Percentiles rank a stretch among this genome's conserved stretches.
Conservation (phyloP, 352 stramenopile genomes). For the Aphanomyces stellatus region DNA sequence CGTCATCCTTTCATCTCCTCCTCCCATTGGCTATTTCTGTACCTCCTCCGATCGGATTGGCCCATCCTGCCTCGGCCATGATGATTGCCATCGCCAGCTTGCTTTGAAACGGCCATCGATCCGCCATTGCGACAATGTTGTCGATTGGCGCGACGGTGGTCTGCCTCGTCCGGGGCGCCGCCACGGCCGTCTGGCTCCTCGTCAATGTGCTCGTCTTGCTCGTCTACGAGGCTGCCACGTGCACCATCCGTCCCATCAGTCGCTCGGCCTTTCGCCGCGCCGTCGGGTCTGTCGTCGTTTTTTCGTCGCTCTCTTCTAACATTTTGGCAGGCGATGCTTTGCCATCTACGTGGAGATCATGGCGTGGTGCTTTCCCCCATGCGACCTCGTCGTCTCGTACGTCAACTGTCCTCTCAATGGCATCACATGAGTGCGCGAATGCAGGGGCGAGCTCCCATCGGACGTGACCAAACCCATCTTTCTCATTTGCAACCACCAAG, state of each 20-base stretch:
- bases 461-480: slow-evolving; percentile 33
- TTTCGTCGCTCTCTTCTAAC: background rate
- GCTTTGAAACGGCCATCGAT: slow-evolving; percentile 5
- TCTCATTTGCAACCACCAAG: slow-evolving; percentile 40
- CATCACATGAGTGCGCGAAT: background rate
- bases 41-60: too few relatives aligned
- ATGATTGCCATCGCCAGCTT: too few relatives aligned
- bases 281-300: background rate
- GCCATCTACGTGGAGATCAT: background rate
- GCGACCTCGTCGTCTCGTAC: slow-evolving; percentile 4
- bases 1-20: background rate
- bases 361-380: background rate
- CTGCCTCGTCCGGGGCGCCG: background rate
- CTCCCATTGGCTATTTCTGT: background rate
- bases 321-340: slow-evolving; percentile 4
- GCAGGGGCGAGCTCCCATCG: slow-evolving; percentile 45
- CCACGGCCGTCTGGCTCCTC: background rate
- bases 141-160: background rate
- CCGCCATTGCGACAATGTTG: too few relatives aligned
- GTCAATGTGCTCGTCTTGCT: slow-evolving; percentile 1
- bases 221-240: background rate
- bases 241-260: background rate
- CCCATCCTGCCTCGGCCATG: too few relatives aligned
- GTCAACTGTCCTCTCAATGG: background rate
- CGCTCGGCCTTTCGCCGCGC: background rate